Conservation (phyloP, 495 filamentous ascomycete species). For the Neurospora cerealis region DNA sequence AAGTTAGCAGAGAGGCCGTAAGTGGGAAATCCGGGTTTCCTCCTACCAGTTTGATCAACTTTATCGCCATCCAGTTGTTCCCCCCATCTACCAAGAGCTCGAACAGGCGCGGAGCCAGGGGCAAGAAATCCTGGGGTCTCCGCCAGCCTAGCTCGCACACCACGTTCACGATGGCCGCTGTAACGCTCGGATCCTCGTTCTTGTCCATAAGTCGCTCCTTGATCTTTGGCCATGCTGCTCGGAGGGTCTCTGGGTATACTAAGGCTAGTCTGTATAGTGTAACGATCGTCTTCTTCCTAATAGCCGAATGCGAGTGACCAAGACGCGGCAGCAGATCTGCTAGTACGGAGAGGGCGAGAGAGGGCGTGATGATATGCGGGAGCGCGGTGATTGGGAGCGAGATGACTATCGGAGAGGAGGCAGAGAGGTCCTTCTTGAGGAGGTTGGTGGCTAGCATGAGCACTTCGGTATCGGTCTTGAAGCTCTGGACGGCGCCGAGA, state of each 20-base stretch:
- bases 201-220: constrained; percentile 90
- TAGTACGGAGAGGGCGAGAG: constrained; percentile 78
- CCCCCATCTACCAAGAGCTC: constrained; percentile 83
- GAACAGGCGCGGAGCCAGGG: constrained; percentile 83
- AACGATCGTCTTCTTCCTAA: constrained; percentile 91
- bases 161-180: constrained; percentile 90
- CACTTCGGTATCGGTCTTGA: constrained; percentile 89
- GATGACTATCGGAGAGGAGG: constrained; percentile 61
- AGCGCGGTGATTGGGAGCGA: constrained; percentile 77
- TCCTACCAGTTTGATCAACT: constrained; percentile 88
- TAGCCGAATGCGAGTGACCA: constrained; percentile 67
- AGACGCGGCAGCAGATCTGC: constrained; percentile 79
- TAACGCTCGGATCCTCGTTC: constrained; percentile 83
- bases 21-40: background rate
- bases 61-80: constrained; percentile 99
- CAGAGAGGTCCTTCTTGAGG: constrained; percentile 90
- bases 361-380: constrained; percentile 84
- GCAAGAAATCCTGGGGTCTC: constrained; percentile 85
- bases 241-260: constrained; percentile 88
- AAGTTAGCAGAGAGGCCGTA: background rate
- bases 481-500: constrained; percentile 93
- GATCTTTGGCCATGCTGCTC: constrained; percentile 91
- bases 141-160: constrained; percentile 94
- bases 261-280: constrained; percentile 86
- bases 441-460: constrained; percentile 96